These are phyloP conservation scores for Fistulifera pelliculosa DNA, from an alignment of 108 stramenopile species.

Conservation along the genomic window DNA sequence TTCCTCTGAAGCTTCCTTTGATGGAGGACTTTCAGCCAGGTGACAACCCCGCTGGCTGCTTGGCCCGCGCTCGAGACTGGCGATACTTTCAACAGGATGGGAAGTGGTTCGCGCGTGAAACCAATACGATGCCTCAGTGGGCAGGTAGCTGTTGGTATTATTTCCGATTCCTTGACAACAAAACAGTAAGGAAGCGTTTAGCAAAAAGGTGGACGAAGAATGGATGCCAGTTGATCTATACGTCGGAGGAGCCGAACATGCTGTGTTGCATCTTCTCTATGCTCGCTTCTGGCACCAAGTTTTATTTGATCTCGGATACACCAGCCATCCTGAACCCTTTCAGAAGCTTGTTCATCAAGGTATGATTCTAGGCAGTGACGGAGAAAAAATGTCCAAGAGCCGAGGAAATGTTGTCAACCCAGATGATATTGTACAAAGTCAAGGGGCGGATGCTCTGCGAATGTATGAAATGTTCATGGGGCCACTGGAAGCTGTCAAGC, in stretches of 20 bases:
- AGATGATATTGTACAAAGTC: slow-evolving; percentile 81
- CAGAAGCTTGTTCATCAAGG: slow-evolving; percentile 96
- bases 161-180: slow-evolving; percentile 87
- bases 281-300: slow-evolving; percentile 98
- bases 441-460: slow-evolving; percentile 94
- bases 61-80: slow-evolving; percentile 94
- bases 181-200: slow-evolving; percentile 76
- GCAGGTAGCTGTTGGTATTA: slow-evolving; percentile 99
- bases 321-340: slow-evolving; percentile 87
- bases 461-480: slow-evolving; percentile 99
- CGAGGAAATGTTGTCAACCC: slow-evolving; percentile 98
- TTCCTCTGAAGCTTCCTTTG: slow-evolving; percentile 86
- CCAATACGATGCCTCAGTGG: slow-evolving; percentile 99
- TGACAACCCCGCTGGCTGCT: slow-evolving; percentile 92
- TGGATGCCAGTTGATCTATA: slow-evolving; percentile 99
- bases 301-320: slow-evolving; percentile 82
- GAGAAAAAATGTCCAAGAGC: slow-evolving; percentile 98
- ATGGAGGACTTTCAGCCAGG: slow-evolving; percentile 94
- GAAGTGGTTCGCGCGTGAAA: slow-evolving; percentile 94
- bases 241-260: slow-evolving; percentile 98
- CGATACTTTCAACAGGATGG: slow-evolving; percentile 91
- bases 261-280: slow-evolving; percentile 96
- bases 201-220: slow-evolving; percentile 69
- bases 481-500: slow-evolving; percentile 94
- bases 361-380: slow-evolving; percentile 95